Evolutionary conservation across 345 rosid species (phyloP), one percentile per base, ranked within the genome.

Genomic region (Salix koriyanagi): DNA sequence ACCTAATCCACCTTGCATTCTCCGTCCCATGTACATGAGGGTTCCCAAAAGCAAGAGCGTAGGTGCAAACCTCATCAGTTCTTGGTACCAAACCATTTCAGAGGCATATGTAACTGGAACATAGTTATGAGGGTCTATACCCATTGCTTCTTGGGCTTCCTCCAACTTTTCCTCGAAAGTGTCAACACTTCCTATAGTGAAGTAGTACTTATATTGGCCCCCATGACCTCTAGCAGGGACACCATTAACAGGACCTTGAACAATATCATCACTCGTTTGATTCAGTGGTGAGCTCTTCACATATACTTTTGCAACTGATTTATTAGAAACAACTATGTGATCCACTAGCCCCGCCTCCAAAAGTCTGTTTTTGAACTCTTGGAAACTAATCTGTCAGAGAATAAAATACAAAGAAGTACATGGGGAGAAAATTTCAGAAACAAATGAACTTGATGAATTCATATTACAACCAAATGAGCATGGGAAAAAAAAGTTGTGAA

Each of bases 301-400:
- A 78, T 84, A 96, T 62, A 96, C 96, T 84, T 96, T 93, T 2
- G 98, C 99, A 76, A 92, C 94, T 65, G 97, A 89, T 85, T 92
- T 93, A 72, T 93, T 90, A 41, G 92, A 86, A 77, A 93, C 92
- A 76, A 92, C 95, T 25, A 96, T 89, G 82, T 87, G 99, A 87
- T 96, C 99, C 56, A 96, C 99, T 60, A 96, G 75, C 79, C 97
- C 97, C 18, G 93, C 97, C 81, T 93, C 98, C 34, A 96, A 90
- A 75, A 93, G 91, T 89, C 90, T 92, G 87, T 96, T 92, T 75
- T 91, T 92, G 85, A 93, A 93, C 86, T 96, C 99, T 75, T 96
- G 99, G 89, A 93, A 96, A 78, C 97, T 93, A 80, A 96, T 89
- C 97, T 96, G 95, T 70, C 18, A n/a, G 28, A 75, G 32, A 32